Evolutionary conservation across 176 grass and related monocot genomes (phyloP).

Genomic region (Pontederia crassipes): DNA sequence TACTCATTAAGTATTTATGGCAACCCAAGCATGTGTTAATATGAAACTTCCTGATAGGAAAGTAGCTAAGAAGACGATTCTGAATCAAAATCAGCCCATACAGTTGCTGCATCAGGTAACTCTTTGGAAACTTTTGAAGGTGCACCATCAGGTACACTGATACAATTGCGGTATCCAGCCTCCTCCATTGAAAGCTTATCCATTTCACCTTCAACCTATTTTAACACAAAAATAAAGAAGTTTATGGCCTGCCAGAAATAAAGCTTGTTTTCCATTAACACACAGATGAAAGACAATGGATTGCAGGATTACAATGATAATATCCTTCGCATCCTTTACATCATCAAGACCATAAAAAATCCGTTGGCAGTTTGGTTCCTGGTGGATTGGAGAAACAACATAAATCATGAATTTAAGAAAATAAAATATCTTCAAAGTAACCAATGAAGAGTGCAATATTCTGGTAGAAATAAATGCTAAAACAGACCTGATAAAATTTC

Average conservation of each 20-base stretch:
- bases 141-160: slow-evolving; percentile 93
- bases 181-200: slow-evolving; percentile 99
- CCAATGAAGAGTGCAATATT: background rate
- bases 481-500: slow-evolving; percentile 78
- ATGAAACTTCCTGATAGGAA: too few relatives aligned
- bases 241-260: slow-evolving; percentile 5
- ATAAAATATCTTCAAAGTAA: background rate
- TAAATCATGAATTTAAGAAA: background rate
- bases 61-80: background rate
- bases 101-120: slow-evolving; percentile 44
- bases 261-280: slow-evolving; percentile 1
- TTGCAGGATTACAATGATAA: slow-evolving; percentile 78
- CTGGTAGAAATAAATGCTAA: background rate
- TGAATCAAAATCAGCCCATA: slow-evolving; percentile 24
- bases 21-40: too few relatives aligned
- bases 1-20: too few relatives aligned
- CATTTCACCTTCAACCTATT: slow-evolving; percentile 94
- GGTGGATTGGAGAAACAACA: slow-evolving; percentile 20
- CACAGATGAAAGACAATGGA: slow-evolving; percentile 3
- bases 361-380: slow-evolving; percentile 66
- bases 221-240: slow-evolving; percentile 2
- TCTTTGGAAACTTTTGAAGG: slow-evolving; percentile 49
- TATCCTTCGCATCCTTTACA: slow-evolving; percentile 45
- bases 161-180: slow-evolving; percentile 77
- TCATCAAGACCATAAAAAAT: slow-evolving; percentile 96